Conservation (phyloP, 257 asterid genomes). For the Nicotiana otophora region DNA sequence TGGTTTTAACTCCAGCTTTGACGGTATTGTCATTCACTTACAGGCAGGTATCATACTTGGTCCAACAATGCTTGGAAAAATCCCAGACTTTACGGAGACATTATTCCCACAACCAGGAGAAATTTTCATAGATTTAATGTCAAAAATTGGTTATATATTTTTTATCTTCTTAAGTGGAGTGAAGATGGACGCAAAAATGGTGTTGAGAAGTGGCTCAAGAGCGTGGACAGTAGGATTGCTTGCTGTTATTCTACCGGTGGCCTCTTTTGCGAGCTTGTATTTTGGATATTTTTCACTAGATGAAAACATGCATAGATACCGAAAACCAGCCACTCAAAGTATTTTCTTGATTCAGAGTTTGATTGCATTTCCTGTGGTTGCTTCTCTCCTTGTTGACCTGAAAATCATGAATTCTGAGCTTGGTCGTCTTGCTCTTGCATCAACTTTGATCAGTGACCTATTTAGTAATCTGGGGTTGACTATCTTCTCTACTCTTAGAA, state of each 20-base stretch:
- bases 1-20: not conserved
- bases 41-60: constrained; percentile 91
- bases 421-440: constrained; percentile 76
- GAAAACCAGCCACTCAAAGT: constrained; percentile 38
- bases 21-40: not conserved
- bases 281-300: not conserved
- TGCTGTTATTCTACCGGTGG: constrained; percentile 37
- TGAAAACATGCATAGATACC: constrained; percentile 25
- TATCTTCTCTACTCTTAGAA: constrained; percentile 32
- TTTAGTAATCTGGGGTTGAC: constrained; percentile 39
- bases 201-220: constrained; percentile 54
- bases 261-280: constrained; percentile 18
- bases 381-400: constrained; percentile 69
- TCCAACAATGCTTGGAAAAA: constrained; percentile 54
- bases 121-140: constrained; percentile 49
- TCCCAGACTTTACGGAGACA: not conserved
- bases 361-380: constrained; percentile 70
- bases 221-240: constrained; percentile 78
- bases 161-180: constrained; percentile 81
- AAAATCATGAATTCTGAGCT: constrained; percentile 83
- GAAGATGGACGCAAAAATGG: constrained; percentile 75
- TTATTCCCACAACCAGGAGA: constrained; percentile 66
- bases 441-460: constrained; percentile 62
- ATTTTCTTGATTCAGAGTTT: constrained; percentile 42
- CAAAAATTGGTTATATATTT: constrained; percentile 76